Conservation (phyloP, 495 filamentous ascomycete species). For the Parmelia sp. region DNA sequence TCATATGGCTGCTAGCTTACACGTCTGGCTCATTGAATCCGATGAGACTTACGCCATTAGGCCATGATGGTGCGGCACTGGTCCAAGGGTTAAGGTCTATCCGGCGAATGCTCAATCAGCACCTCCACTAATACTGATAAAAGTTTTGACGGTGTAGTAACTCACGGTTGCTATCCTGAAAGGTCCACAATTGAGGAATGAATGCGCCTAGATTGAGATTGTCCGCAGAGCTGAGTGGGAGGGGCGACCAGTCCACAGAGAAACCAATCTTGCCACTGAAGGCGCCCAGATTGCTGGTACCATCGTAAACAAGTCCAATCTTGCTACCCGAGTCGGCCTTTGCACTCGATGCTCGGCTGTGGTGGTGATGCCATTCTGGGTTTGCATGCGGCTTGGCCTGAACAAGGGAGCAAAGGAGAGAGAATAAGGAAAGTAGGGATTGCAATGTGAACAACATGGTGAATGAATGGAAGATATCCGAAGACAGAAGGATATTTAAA, state of each 20-base stretch:
- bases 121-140: neutral
- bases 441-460: neutral
- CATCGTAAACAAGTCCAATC: neutral
- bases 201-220: neutral
- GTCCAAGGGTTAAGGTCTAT: neutral
- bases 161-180: neutral
- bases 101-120: neutral
- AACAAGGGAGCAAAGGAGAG: neutral
- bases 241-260: neutral
- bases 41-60: neutral
- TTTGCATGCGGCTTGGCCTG: neutral
- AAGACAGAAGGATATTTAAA: neutral
- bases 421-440: neutral
- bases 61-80: neutral
- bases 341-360: neutral
- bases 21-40: slow-evolving; percentile 1
- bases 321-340: neutral
- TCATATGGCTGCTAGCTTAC: neutral
- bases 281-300: neutral
- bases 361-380: neutral
- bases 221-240: neutral
- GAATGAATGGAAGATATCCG: neutral
- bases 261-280: neutral
- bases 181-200: neutral
- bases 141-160: neutral